Percentiles rank a stretch among this genome's conserved stretches.
phyloP scores from a whole-genome alignment of 768 basidiomycete species.

The Gymnopilus dilepis region DNA sequence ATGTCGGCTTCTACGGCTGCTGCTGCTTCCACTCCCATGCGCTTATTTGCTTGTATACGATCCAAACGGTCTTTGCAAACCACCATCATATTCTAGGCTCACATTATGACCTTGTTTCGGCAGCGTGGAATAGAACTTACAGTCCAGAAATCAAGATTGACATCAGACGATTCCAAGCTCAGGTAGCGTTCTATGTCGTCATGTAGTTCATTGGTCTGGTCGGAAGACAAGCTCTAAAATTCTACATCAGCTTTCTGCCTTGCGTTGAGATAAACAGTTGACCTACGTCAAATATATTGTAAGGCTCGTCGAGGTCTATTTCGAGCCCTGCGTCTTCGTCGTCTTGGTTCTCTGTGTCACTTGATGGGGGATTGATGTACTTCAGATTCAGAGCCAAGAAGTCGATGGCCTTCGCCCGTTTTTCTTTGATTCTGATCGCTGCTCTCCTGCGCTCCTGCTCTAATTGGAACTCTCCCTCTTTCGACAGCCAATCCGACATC shows the following conservation, averaged over 20 bases:
- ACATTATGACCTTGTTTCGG: not conserved
- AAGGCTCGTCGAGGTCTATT: slow-evolving; percentile 98
- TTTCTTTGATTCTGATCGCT: slow-evolving; percentile 93
- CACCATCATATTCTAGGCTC: slow-evolving; percentile 89
- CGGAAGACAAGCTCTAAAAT: slow-evolving; percentile 76
- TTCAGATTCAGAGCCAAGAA: slow-evolving; percentile 95
- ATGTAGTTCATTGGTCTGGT: slow-evolving; percentile 92
- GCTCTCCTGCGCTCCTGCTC: slow-evolving; percentile 92
- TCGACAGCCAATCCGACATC: slow-evolving; percentile 97
- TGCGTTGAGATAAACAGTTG: not conserved
- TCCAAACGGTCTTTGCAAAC: slow-evolving; percentile 93
- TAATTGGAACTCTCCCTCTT: slow-evolving; percentile 96
- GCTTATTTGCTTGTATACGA: slow-evolving; percentile 63
- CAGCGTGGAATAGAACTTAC: slow-evolving; percentile 46
- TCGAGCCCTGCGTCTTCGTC: slow-evolving; percentile 88
- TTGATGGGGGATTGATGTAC: slow-evolving; percentile 77
- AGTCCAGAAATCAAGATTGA: slow-evolving; percentile 98
- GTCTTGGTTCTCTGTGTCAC: slow-evolving; percentile 67
- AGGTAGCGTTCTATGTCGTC: slow-evolving; percentile 95
- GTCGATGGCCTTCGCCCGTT: slow-evolving; percentile 98
- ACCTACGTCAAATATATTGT: slow-evolving; percentile 93
- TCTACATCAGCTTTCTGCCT: slow-evolving; percentile 24
- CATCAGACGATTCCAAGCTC: slow-evolving; percentile 79
- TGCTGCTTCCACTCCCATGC: slow-evolving; percentile 71
- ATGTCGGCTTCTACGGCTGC: slow-evolving; percentile 89